Evolutionary conservation across 768 basidiomycete genomes (phyloP).

Genomic region (Omphalotus guepiniiformis): DNA sequence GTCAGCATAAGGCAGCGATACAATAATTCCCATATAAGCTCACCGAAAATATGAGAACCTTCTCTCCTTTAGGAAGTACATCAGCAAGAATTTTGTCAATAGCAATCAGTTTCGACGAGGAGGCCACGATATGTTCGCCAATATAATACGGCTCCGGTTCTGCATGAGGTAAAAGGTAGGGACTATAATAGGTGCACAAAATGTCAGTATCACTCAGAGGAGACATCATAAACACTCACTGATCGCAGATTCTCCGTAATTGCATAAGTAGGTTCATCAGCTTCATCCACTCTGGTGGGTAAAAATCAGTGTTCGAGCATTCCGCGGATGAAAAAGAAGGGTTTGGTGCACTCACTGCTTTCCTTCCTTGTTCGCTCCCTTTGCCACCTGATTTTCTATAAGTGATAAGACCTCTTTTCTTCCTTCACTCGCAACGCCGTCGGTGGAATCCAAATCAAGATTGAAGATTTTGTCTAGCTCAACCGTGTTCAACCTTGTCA

Average conservation of each 20-base stretch:
- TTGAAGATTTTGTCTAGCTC: conserved; percentile 48
- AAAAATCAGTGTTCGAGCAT: conserved; percentile 2
- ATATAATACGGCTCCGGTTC: conserved; percentile 45
- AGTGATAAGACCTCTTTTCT: conserved; percentile 35
- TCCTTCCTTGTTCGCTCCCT: conserved; percentile 20
- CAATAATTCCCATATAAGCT: conserved; percentile 15
- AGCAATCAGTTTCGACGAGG: conserved; percentile 51
- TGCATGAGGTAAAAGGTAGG: conserved; percentile 48
- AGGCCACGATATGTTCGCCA: conserved; percentile 52
- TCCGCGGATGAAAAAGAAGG: background rate
- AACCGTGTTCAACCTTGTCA: conserved; percentile 47
- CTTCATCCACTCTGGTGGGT: conserved; percentile 44
- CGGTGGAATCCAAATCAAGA: conserved; percentile 17
- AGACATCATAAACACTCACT: conserved; percentile 39
- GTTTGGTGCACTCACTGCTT: conserved; percentile 23
- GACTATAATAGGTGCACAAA: too few relatives aligned
- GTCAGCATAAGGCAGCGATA: background rate
- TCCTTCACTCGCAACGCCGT: conserved; percentile 30
- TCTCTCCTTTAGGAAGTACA: conserved; percentile 54
- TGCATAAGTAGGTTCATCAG: conserved; percentile 72
- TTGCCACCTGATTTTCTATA: conserved; percentile 34
- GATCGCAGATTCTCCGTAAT: conserved; percentile 66
- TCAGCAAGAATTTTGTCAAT: conserved; percentile 58
- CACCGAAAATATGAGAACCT: conserved; percentile 67
- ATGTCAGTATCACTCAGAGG: too few relatives aligned